Evolutionary conservation across 805 yeast genomes (phyloP), one percentile per base, ranked within the genome.

Genomic region (Barnettozyma siamensis): DNA sequence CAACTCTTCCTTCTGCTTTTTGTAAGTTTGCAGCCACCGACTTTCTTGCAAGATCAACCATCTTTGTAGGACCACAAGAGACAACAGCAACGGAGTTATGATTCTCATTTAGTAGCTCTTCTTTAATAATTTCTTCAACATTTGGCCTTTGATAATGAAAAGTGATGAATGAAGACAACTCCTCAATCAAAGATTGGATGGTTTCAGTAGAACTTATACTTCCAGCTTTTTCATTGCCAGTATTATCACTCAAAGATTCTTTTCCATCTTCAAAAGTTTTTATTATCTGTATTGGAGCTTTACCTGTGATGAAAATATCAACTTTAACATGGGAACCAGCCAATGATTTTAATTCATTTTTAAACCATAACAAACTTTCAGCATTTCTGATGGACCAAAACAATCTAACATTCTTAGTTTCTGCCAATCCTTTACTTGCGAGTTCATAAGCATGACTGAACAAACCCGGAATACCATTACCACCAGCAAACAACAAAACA

Each of bases 351-450:
- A 78, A 50, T 49, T 77, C 79, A 3, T 64, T 59, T 55, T 48
- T 37, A 48, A 76, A 76, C 76, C 76, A 75, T 5, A 46, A 45
- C 18, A 83, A 53, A 13, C 79, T 69, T 33, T 62, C 60, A 42
- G 66, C 63, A 35, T 78, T 75, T 40, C 80, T 65, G n/a, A 83
- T 67, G 11, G 74, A 70, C 94, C 94, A 85, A 35, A 72, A 60
- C 42, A 83, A 66, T 44, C 73, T 70, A 30, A 67, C 59, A 30
- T 58, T 53, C 16, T 58, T 61, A 29, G 58, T 55, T 13, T 37
- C 44, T 20, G 43, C 50, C 40, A 47, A 31, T 34, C 47, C 51
- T 19, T 47, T 43, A 17, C 47, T 45, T 18, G 52, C 38, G 5
- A 59, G 38, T 27, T 59, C 53, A n/a, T 47, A 40, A 9, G 62